Base-by-base conservation (phyloP, 2,329 filamentous ascomycete genomes). In the Clarireedia sp. region DNA sequence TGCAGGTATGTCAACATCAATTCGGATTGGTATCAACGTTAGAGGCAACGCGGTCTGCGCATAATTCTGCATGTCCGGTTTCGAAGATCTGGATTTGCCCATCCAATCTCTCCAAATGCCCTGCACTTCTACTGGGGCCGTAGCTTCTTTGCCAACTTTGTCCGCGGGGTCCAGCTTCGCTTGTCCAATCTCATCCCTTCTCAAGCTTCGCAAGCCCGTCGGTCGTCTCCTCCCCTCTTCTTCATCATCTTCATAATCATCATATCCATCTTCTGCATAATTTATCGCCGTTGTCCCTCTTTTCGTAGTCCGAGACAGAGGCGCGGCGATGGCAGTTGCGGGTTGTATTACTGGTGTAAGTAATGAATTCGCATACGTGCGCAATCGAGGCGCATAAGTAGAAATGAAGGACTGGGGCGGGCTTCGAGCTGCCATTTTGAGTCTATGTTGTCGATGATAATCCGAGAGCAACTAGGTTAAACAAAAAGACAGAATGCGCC, bases 41-140 rank as follows among this genome's bases (percentile, higher is more conserved):
- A 95, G 79, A 4, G 94, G 94, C 37, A 99, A 80, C 49, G 83
- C 83, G 37, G 89, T 85, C 64, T 86, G 82, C 2, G 80, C 80
- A 51, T 79, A 78, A 64, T 78, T 81, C 59, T 84, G 80, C 61
- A 82, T 72, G 58, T 85, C 82, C 41, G 78, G 78, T 49, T 77
- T 73, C n/a, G 74, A 69, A 14, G 72, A 69, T 46, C 75, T 76
- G 59, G 80, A 75, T 72, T 92, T 90, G 58, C 87, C 83, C 82
- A 96, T 95, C 91, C 92, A 97, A 64, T 96, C 91, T 67, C 92
- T 82, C 83, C 90, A 96, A 65, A 96, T 88, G 57, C 89, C 89
- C 71, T 96, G 91, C 17, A 95, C 78, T 21, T 92, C 82, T 16
- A 96, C 87, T 0, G 92, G 92, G 63, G 78, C 76, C 61, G 75